These are phyloP conservation scores for Ogataea dorogensis DNA, from an alignment of 805 yeast species.

Conservation along the genomic window DNA sequence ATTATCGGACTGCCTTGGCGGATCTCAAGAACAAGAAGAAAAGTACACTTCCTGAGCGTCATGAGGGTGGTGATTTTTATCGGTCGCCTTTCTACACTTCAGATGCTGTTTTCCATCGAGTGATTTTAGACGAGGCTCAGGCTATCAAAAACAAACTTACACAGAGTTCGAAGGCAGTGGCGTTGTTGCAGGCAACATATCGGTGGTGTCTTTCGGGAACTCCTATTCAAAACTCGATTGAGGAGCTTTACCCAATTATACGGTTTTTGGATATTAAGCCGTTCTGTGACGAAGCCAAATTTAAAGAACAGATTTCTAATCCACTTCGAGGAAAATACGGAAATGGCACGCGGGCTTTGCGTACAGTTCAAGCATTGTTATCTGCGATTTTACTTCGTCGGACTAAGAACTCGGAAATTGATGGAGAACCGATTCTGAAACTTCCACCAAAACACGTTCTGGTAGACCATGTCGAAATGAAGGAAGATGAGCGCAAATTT, in stretches of 20 bases:
- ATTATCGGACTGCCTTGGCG: conserved; percentile 42
- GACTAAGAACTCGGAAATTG: conserved; percentile 65
- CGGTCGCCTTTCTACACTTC: conserved; percentile 61
- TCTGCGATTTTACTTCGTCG: conserved; percentile 75
- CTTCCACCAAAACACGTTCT: conserved; percentile 63
- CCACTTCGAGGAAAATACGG: conserved; percentile 47
- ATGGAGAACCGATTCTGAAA: conserved; percentile 72
- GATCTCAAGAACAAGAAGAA: conserved; percentile 28
- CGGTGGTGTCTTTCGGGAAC: conserved; percentile 58
- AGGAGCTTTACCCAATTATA: conserved; percentile 51
- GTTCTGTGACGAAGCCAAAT: conserved; percentile 56
- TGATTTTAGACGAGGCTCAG: conserved; percentile 58
- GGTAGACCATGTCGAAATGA: conserved; percentile 49
- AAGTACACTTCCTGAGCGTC: conserved; percentile 35
- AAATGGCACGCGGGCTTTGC: conserved; percentile 39
- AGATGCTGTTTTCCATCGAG: conserved; percentile 51
- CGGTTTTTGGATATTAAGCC: conserved; percentile 59
- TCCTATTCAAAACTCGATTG: conserved; percentile 56
- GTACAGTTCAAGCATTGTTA: conserved; percentile 63
- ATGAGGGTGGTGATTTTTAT: conserved; percentile 42
- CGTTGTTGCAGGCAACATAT: conserved; percentile 38
- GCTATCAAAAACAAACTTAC: conserved; percentile 50
- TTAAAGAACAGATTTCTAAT: conserved; percentile 52
- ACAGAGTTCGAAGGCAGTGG: conserved; percentile 46
- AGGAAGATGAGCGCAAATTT: conserved; percentile 51